Conservation (phyloP, 139 green algal genomes). For the Astrephomene gubernaculifera region DNA sequence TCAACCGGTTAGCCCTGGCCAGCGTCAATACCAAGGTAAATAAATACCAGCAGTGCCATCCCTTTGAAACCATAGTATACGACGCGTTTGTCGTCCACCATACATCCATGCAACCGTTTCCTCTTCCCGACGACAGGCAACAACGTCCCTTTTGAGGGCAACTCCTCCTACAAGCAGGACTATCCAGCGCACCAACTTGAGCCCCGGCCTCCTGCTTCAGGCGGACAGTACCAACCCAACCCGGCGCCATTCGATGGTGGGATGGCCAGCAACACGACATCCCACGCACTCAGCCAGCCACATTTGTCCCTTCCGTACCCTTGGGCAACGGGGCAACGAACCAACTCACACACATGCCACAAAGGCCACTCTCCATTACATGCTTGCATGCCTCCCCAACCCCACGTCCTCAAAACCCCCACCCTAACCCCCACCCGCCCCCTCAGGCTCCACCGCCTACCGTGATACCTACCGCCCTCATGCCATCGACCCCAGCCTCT, state of each 20-base stretch:
- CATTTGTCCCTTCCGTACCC: neutral
- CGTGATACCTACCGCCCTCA: neutral
- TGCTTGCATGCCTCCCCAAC: neutral
- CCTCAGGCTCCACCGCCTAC: slow-evolving; percentile 4
- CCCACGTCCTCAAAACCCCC: neutral
- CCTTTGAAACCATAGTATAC: neutral
- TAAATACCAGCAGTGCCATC: neutral
- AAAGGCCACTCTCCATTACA: neutral
- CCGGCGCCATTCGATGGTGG: slow-evolving; percentile 21
- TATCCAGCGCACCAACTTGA: slow-evolving; percentile 13
- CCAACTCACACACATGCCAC: neutral
- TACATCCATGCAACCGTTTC: neutral
- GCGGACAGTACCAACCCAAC: slow-evolving; percentile 12
- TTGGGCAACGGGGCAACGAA: too few relatives aligned
- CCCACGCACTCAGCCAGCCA: neutral
- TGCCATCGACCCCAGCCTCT: neutral
- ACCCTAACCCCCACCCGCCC: neutral
- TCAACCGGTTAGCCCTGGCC: neutral
- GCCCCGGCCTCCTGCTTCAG: neutral
- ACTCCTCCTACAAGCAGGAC: slow-evolving; percentile 43
- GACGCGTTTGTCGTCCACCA: neutral
- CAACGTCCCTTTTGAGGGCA: slow-evolving; percentile 31
- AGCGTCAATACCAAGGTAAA: neutral
- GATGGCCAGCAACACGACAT: neutral
- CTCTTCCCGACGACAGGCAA: neutral